Evolutionary conservation across 441 rosid genomes (phyloP).

Genomic region (Eruca vesicaria): DNA sequence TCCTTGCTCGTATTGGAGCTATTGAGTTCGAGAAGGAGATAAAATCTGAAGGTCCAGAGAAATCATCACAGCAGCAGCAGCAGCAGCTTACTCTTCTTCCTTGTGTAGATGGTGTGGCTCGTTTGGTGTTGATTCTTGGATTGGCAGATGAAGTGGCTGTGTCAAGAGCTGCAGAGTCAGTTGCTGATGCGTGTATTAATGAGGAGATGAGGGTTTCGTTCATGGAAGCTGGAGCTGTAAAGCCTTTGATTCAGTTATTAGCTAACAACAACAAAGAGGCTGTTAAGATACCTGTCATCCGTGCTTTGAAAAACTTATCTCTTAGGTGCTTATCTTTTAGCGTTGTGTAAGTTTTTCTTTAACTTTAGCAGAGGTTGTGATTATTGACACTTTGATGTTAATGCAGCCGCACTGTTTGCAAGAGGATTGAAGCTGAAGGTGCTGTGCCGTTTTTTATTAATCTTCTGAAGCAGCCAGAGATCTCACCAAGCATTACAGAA

Average conservation of each 20-base stretch:
- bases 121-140: conserved; percentile 77
- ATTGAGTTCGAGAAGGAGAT: conserved; percentile 63
- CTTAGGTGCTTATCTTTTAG: conserved; percentile 47
- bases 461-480: conserved; percentile 49
- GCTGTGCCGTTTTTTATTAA: conserved; percentile 49
- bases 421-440: conserved; percentile 70
- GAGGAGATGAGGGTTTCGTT: conserved; percentile 73
- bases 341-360: background rate
- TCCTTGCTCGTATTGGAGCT: conserved; percentile 81
- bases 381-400: background rate
- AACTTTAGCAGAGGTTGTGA: conserved; percentile 5
- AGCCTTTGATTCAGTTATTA: conserved; percentile 66
- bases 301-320: conserved; percentile 73
- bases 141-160: conserved; percentile 69
- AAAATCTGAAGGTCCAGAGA: conserved; percentile 40
- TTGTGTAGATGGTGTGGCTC: conserved; percentile 79
- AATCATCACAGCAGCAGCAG: conserved; percentile 23
- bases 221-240: conserved; percentile 84
- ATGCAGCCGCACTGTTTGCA: conserved; percentile 65
- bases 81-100: conserved; percentile 59
- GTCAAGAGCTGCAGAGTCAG: conserved; percentile 68
- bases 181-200: conserved; percentile 75
- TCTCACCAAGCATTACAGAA: conserved; percentile 48
- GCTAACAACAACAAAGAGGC: conserved; percentile 49
- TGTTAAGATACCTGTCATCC: conserved; percentile 46